Conservation (phyloP, 2,329 filamentous ascomycete species). For the Diplodia intermedia region DNA sequence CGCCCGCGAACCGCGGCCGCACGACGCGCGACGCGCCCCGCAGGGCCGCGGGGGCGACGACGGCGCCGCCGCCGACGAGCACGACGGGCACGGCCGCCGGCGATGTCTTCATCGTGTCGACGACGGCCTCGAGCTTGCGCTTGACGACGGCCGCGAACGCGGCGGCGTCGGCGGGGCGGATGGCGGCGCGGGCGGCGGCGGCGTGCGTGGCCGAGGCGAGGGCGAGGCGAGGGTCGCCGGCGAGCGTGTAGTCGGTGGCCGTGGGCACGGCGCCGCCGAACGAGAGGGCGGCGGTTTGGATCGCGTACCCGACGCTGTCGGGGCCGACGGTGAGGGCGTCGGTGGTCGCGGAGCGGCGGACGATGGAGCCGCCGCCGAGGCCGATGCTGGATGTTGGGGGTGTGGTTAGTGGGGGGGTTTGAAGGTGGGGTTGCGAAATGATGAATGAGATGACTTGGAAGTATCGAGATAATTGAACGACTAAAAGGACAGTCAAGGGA, state of each 20-base stretch:
- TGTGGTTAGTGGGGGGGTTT: not conserved
- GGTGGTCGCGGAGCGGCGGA: slow-evolving; percentile 37
- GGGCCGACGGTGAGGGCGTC: slow-evolving; percentile 59
- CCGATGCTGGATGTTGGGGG: slow-evolving; percentile 50
- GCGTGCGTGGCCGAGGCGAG: slow-evolving; percentile 37
- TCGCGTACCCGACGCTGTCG: slow-evolving; percentile 61
- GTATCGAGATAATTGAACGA: not conserved
- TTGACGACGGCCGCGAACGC: slow-evolving; percentile 49
- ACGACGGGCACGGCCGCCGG: slow-evolving; percentile 60
- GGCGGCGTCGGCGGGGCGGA: slow-evolving; percentile 36
- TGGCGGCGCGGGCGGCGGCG: not conserved
- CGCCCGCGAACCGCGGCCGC: slow-evolving; percentile 60
- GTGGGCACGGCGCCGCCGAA: slow-evolving; percentile 64
- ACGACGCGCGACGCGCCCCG: slow-evolving; percentile 60
- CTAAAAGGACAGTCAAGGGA: not conserved
- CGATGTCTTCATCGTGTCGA: slow-evolving; percentile 65
- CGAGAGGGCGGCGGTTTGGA: slow-evolving; percentile 56
- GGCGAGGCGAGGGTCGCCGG: slow-evolving; percentile 37
- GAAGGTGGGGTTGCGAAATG: not conserved
- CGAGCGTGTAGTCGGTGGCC: slow-evolving; percentile 60
- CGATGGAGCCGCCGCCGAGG: slow-evolving; percentile 61
- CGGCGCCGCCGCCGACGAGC: slow-evolving; percentile 64
- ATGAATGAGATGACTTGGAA: not conserved
- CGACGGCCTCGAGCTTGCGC: slow-evolving; percentile 57
- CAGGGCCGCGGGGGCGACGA: slow-evolving; percentile 58